Base-by-base conservation (phyloP, 176 grass and related monocot species). In the Metroxylon sagu region DNA sequence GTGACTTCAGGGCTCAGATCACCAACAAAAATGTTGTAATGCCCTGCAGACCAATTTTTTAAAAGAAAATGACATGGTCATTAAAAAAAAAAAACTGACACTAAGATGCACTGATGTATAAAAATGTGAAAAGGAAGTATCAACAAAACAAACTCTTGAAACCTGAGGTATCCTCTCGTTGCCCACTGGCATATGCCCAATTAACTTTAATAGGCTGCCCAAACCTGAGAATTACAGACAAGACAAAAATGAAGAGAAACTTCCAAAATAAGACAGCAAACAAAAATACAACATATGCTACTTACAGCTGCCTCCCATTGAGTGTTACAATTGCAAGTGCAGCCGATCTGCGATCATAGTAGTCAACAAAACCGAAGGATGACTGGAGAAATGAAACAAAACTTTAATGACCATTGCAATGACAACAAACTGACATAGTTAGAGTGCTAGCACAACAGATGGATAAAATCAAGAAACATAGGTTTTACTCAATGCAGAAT, bases 91-190 rank as follows among this genome's bases (percentile, higher is more conserved):
- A 29, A 43, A 43, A 1, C 35, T 10, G 49, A 70, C 50, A 56
- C 35, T 19, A 68, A 14, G 50, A 49, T 14, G 25, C 27, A 3
- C 49, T 57, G 6, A 61, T 53, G 28, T 49, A 75, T 58, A 72
- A 59, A 61, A 18, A 58, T 75, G 50, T 5, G 64, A 74, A 1
- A 71, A 69, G 48, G 26, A 62, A 16, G 5, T 57, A 71, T 60
- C 49, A 16, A 66, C 61, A 17, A 70, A 74, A 6, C 35, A 68
- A 55, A 15, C 75, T 69, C 64, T 18, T 66, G 31, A 31, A 59
- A 97, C 92, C 92, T 97, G 92, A 97, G 49, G 92, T 97, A 28
- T 97, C 92, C 71, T 97, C 92, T 78, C 92, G 88, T 63, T 91
- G 92, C 21, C 83, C 80, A 67, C 92, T 97, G 66, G 92, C 77